Conservation (phyloP, 108 stramenopile species). For the Conticribra guillardii region DNA sequence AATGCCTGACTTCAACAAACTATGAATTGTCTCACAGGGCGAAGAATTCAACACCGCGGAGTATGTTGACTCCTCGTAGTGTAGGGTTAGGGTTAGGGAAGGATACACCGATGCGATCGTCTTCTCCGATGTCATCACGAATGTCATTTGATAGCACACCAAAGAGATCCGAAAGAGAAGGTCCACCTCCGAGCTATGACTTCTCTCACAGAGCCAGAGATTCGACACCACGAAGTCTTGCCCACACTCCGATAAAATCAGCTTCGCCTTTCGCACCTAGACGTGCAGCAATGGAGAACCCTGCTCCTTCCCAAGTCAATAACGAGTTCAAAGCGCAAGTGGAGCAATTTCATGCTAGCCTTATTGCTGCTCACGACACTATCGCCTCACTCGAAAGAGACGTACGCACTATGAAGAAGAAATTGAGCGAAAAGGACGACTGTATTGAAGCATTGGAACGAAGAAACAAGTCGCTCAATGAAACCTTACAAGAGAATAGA, state of each 20-base stretch:
- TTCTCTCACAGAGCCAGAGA: not conserved
- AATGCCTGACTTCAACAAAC: slow-evolving; percentile 4
- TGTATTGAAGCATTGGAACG: slow-evolving; percentile 26
- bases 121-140: not conserved
- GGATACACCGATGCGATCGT: not conserved
- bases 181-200: not conserved
- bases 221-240: not conserved
- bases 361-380: slow-evolving; percentile 37
- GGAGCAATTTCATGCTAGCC: slow-evolving; percentile 31
- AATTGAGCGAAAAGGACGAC: slow-evolving; percentile 28
- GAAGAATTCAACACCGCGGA: not conserved
- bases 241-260: slow-evolving; percentile 8
- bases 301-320: slow-evolving; percentile 1
- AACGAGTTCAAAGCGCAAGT: slow-evolving; percentile 28
- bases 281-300: not conserved
- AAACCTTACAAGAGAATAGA: slow-evolving; percentile 10
- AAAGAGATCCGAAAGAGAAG: slow-evolving; percentile 1
- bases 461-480: slow-evolving; percentile 21
- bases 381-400: slow-evolving; percentile 39
- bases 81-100: not conserved
- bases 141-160: slow-evolving; percentile 3
- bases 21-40: not conserved
- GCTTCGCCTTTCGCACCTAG: slow-evolving; percentile 11
- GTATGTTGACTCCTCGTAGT: not conserved
- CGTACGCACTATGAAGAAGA: slow-evolving; percentile 22